These are phyloP conservation scores for Metschnikowia bowlesiae DNA, from an alignment of 805 yeast genomes.

Conservation along the genomic window DNA sequence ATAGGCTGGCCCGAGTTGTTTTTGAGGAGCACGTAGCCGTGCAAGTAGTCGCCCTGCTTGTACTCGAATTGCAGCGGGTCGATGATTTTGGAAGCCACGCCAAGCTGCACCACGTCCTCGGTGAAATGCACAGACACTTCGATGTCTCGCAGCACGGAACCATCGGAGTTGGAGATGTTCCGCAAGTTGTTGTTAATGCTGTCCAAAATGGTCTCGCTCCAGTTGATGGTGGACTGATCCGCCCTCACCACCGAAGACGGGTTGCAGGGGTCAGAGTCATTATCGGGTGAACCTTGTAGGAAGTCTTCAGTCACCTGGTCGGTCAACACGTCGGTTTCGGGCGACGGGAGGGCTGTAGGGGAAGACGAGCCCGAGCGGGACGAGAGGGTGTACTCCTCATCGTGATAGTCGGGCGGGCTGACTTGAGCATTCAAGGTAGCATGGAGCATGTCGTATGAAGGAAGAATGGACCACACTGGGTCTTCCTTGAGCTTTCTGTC, in stretches of 20 bases:
- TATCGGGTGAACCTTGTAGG: too few species aligned
- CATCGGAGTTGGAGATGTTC: slow-evolving; percentile 28
- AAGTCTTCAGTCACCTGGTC: neutral
- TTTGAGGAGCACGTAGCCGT: slow-evolving; percentile 46
- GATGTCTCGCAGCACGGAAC: slow-evolving; percentile 23
- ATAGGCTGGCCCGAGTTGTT: slow-evolving; percentile 40
- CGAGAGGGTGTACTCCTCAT: slow-evolving; percentile 8
- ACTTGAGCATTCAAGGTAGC: slow-evolving; percentile 11
- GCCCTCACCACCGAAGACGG: slow-evolving; percentile 23
- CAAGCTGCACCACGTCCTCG: slow-evolving; percentile 28
- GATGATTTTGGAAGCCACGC: slow-evolving; percentile 24
- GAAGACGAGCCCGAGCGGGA: neutral
- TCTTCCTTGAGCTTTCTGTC: slow-evolving; percentile 10
- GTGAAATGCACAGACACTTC: slow-evolving; percentile 30
- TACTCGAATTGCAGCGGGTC: slow-evolving; percentile 42
- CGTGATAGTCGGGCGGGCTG: slow-evolving; percentile 15
- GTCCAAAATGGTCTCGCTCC: slow-evolving; percentile 38
- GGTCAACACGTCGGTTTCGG: neutral
- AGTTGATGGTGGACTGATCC: slow-evolving; percentile 28
- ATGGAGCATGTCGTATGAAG: slow-evolving; percentile 36
- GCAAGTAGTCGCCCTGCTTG: slow-evolving; percentile 62
- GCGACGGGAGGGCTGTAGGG: neutral
- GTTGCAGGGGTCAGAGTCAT: neutral
- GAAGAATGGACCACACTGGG: slow-evolving; percentile 37
- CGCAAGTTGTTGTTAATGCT: slow-evolving; percentile 31